phyloP scores from a whole-genome alignment of 305 asterid genomes.

The Fraxinus latifolia region DNA sequence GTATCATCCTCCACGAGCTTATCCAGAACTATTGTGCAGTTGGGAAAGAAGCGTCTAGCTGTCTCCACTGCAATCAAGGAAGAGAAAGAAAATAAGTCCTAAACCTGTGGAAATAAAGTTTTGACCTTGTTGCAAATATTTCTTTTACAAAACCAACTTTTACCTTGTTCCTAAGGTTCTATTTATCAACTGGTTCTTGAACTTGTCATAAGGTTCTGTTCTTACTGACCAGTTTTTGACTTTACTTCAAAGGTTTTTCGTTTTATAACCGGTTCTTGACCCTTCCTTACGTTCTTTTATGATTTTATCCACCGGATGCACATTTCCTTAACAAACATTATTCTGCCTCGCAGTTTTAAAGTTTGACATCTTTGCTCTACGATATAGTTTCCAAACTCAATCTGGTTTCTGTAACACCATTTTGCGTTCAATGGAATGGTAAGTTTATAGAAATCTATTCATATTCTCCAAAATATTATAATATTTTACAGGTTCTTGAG shows the following conservation, averaged over 20 bases:
- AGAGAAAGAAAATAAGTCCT: neutral
- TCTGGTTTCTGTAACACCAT: neutral
- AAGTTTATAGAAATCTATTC: neutral
- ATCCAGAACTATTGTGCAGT: constrained; percentile 76
- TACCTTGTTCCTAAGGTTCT: neutral
- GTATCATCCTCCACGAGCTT: constrained; percentile 66
- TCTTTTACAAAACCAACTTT: neutral
- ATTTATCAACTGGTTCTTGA: neutral
- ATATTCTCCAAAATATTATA: neutral
- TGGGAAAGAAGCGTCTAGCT: constrained; percentile 78
- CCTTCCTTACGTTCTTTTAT: neutral
- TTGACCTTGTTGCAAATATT: neutral
- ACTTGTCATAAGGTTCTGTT: neutral
- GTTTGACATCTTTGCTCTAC: neutral
- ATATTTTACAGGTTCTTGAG: neutral
- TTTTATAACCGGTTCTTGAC: neutral
- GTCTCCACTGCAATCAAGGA: constrained; percentile 53
- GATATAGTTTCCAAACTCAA: neutral
- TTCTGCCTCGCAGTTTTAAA: neutral
- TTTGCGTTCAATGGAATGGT: neutral
- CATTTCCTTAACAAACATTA: neutral
- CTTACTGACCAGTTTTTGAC: neutral
- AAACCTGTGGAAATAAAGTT: neutral
- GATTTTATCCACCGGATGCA: neutral
- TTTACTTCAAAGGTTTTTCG: neutral